Conservation (phyloP, 1,139 yeast species). For the Debaryomyces subglobosus region DNA sequence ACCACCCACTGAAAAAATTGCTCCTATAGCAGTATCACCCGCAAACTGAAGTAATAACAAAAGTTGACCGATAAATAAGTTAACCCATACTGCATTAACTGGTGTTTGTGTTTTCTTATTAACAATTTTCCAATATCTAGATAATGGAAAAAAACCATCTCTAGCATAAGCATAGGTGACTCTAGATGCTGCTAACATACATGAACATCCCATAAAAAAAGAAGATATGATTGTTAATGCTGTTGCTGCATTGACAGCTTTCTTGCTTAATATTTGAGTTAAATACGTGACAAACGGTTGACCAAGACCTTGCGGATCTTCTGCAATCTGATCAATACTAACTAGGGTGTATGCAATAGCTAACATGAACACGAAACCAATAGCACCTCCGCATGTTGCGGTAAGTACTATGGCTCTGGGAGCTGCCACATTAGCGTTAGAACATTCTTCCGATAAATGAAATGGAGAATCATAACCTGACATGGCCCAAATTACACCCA, state of each 20-base stretch:
- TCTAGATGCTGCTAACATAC: slow-evolving; percentile 71
- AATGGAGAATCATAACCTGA: slow-evolving; percentile 77
- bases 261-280: slow-evolving; percentile 50
- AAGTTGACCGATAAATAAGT: slow-evolving; percentile 59
- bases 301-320: slow-evolving; percentile 55
- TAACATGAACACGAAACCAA: slow-evolving; percentile 66
- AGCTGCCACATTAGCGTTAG: slow-evolving; percentile 65
- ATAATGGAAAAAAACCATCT: slow-evolving; percentile 69
- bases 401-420: slow-evolving; percentile 71
- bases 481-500: slow-evolving; percentile 77
- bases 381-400: slow-evolving; percentile 59
- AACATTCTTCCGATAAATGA: slow-evolving; percentile 72
- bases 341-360: slow-evolving; percentile 69
- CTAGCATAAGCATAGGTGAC: slow-evolving; percentile 71
- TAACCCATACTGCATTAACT: slow-evolving; percentile 69
- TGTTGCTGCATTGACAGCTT: slow-evolving; percentile 56
- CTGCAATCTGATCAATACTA: slow-evolving; percentile 52
- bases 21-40: slow-evolving; percentile 70
- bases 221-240: slow-evolving; percentile 62
- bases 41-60: slow-evolving; percentile 64
- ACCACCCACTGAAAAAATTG: slow-evolving; percentile 78
- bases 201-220: slow-evolving; percentile 70
- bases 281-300: slow-evolving; percentile 68
- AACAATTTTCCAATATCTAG: slow-evolving; percentile 57
- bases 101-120: slow-evolving; percentile 64